A percentile compares a stretch with the other conserved stretches of the same genome.
phyloP scores from a whole-genome alignment of 805 yeast genomes.

The Candida orba region DNA sequence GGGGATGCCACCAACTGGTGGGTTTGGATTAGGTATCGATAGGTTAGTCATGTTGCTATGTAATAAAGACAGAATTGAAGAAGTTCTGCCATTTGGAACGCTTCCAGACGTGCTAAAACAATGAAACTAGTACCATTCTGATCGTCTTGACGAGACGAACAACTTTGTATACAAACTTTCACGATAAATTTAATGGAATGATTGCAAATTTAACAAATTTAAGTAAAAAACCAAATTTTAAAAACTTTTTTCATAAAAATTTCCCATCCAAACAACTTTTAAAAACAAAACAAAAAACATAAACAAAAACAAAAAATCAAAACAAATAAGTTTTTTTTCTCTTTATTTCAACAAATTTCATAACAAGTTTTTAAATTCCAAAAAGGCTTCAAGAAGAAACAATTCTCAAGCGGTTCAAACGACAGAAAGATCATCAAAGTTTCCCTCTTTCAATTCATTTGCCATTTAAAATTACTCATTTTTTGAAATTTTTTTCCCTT shows the following conservation, averaged over 20 bases:
- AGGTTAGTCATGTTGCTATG: conserved; percentile 75
- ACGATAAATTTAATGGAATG: no score
- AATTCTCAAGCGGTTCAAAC: neutral
- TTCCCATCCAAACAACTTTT: conserved; percentile 4
- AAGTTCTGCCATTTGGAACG: conserved; percentile 69
- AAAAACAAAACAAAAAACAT: conserved; percentile 9
- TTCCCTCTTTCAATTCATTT: neutral
- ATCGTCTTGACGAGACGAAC: no score
- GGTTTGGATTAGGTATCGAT: conserved; percentile 96
- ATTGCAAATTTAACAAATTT: no score
- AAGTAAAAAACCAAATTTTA: no score
- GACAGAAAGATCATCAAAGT: neutral
- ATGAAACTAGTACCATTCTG: conserved; percentile 19
- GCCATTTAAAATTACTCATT: no score
- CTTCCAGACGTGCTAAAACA: conserved; percentile 64
- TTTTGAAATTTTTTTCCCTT: no score
- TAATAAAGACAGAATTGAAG: conserved; percentile 59
- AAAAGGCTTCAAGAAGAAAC: no score
- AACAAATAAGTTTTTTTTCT: conserved; percentile 2
- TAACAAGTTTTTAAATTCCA: no score
- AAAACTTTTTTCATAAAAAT: no score
- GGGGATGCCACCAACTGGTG: conserved; percentile 97
- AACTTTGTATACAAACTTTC: no score
- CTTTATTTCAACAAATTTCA: no score
- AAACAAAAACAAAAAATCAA: conserved; percentile 7